Conservation (phyloP, 106 monocot genomes). For the Allium sativum region DNA sequence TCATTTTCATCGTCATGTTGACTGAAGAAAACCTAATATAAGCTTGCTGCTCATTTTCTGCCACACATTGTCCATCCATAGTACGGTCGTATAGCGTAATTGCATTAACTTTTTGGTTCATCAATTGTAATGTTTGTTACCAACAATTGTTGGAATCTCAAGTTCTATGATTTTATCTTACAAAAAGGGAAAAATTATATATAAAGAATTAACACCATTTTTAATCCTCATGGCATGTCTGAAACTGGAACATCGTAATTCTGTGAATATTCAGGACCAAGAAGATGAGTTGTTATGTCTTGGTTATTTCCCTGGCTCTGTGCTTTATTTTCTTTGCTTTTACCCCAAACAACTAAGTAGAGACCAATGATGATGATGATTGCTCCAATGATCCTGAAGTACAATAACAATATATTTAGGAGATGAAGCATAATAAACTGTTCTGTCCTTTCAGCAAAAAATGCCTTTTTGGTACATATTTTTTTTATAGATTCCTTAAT, state of each 20-base stretch:
- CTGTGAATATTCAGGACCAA: conserved; percentile 26
- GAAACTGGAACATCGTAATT: conserved; percentile 13
- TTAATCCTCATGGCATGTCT: conserved; percentile 25
- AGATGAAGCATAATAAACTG: no score
- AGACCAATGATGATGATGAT: conserved; percentile 66
- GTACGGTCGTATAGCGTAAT: no score
- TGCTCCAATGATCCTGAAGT: conserved; percentile 59
- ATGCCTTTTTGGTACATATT: no score
- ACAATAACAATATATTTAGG: no score
- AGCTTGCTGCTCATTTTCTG: no score
- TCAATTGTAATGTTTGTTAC: neutral
- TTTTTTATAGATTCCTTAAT: no score
- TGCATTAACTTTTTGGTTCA: no score
- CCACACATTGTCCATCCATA: no score
- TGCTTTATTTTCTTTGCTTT: conserved; percentile 50
- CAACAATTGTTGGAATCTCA: conserved; percentile 4
- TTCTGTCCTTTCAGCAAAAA: no score
- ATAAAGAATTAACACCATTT: conserved; percentile 1
- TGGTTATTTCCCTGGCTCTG: conserved; percentile 8
- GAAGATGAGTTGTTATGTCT: conserved; percentile 32
- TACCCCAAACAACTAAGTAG: conserved; percentile 83
- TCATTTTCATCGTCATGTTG: no score
- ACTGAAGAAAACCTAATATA: no score
- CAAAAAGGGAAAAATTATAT: neutral
- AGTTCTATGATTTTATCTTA: conserved; percentile 1